Evolutionary conservation across 768 basidiomycete genomes (phyloP), one percentile per base, ranked within the genome.

Genomic region (Polyporus arcularius): DNA sequence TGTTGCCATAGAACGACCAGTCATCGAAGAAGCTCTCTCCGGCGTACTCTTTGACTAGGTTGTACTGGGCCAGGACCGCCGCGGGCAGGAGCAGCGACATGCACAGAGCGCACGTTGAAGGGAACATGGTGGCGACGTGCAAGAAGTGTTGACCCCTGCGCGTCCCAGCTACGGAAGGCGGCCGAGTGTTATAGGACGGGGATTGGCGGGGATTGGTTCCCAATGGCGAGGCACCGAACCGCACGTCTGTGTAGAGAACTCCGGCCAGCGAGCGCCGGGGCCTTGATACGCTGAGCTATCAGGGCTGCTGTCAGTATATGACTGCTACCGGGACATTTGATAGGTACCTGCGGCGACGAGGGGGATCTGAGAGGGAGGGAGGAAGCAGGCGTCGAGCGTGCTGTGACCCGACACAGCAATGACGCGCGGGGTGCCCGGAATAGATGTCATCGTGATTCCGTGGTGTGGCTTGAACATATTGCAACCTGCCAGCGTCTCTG

Each of bases 11-110:
- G 68, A 85, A 89, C n/a, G 76, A 73, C 88, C 88, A 90, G 11
- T 78, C 80, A 55, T 89, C 74, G 63, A 90, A 90, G 71, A 90
- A 90, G 6, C 70, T 77, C n/a, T 78, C 68, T 1, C 89, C 88
- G 4, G 80, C 67, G 71, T 86, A 89, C 57, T 82, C 80, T 66
- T 81, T 80, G 26, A 81, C 79, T 51, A 87, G 70, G 55, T 79
- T 71, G 72, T 89, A 87, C 62, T 70, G 65, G 30, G 67, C 65
- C 12, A 56, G 15, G 26, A 58, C 65, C 14, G 58, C 46, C 14
- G 57, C 35, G n/a, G 65, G 62, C 28, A 63, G 58, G 42, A 64
- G 54, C 18, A 64, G 31, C 21, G 54, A 40, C 39, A 40, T 12
- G 26, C 49, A 58, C 7, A 47, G 40, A 5, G 38, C 30, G 42